Conservation (phyloP, 1,139 yeast genomes). For the Taiozyma sp. region DNA sequence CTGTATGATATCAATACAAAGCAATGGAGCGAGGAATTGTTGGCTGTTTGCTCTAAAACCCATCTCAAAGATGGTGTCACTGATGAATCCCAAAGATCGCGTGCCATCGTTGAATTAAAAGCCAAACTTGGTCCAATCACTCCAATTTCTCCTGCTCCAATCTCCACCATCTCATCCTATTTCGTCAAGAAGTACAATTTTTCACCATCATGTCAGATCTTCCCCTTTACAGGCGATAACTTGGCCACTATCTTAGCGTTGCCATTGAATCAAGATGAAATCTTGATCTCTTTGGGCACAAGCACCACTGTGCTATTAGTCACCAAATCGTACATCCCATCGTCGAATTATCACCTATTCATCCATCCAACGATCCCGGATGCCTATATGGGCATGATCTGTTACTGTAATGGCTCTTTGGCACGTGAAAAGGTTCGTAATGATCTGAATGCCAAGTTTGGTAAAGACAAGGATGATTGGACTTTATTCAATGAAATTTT, state of each 20-base stretch:
- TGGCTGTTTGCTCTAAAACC: conserved; percentile 32
- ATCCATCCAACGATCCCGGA: conserved; percentile 76
- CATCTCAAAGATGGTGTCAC: conserved; percentile 32
- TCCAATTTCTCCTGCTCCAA: conserved; percentile 36
- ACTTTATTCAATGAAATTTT: conserved; percentile 51
- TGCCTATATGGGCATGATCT: conserved; percentile 91
- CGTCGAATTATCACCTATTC: conserved; percentile 79
- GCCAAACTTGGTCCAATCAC: conserved; percentile 22
- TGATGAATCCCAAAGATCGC: conserved; percentile 28
- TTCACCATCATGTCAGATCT: conserved; percentile 44
- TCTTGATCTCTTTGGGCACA: conserved; percentile 80
- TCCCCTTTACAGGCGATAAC: conserved; percentile 84
- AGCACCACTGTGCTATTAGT: conserved; percentile 81
- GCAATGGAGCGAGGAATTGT: conserved; percentile 47
- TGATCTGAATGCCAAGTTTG: conserved; percentile 44
- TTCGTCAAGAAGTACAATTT: conserved; percentile 64
- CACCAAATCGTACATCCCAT: conserved; percentile 73
- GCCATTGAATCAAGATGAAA: conserved; percentile 72
- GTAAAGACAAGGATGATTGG: conserved; percentile 42
- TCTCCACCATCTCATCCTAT: conserved; percentile 49
- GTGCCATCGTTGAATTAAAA: conserved; percentile 23
- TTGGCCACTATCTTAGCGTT: conserved; percentile 82
- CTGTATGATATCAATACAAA: conserved; percentile 59
- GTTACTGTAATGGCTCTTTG: conserved; percentile 87
- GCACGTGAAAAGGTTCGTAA: conserved; percentile 79